Conservation (phyloP, 352 stramenopile genomes). For the Globisporangium nagaii region DNA sequence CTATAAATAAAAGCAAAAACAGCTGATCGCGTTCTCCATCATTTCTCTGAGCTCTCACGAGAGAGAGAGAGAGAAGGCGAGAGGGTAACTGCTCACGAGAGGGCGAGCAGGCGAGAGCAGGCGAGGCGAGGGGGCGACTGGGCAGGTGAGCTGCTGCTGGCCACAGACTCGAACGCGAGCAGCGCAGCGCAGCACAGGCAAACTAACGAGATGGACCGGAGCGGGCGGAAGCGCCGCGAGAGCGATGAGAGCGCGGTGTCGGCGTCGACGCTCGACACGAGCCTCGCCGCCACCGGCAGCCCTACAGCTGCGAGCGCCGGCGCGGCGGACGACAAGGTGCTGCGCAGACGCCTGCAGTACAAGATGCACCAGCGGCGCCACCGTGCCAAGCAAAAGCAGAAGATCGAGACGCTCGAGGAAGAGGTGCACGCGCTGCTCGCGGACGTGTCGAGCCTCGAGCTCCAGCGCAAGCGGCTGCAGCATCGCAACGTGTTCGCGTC, state of each 20-base stretch:
- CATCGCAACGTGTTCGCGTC: slow-evolving; percentile 28
- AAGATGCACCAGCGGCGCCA: slow-evolving; percentile 66
- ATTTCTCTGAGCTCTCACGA: too few species aligned
- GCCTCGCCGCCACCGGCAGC: background rate
- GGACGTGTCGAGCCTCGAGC: slow-evolving; percentile 32
- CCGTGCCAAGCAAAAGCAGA: slow-evolving; percentile 58
- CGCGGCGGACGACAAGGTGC: slow-evolving; percentile 28
- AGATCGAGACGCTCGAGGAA: slow-evolving; percentile 29
- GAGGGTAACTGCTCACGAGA: too few species aligned
- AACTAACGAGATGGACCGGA: background rate
- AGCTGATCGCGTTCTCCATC: too few species aligned
- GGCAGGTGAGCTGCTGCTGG: too few species aligned
- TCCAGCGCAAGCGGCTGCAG: slow-evolving; percentile 21
- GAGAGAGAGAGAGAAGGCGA: too few species aligned
- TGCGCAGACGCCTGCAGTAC: slow-evolving; percentile 47
- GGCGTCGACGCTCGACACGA: too few species aligned
- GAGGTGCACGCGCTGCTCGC: slow-evolving; percentile 33
- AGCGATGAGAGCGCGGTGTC: background rate
- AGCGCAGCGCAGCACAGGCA: background rate
- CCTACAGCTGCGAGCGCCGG: background rate
- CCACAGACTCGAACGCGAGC: background rate
- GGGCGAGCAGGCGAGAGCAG: too few species aligned
- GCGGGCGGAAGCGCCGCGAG: background rate
- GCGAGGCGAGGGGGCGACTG: too few species aligned
- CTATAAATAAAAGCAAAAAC: too few species aligned